Base-by-base conservation (phyloP, 1,284 basidiomycete genomes). In the Cryptococcus sp. region DNA sequence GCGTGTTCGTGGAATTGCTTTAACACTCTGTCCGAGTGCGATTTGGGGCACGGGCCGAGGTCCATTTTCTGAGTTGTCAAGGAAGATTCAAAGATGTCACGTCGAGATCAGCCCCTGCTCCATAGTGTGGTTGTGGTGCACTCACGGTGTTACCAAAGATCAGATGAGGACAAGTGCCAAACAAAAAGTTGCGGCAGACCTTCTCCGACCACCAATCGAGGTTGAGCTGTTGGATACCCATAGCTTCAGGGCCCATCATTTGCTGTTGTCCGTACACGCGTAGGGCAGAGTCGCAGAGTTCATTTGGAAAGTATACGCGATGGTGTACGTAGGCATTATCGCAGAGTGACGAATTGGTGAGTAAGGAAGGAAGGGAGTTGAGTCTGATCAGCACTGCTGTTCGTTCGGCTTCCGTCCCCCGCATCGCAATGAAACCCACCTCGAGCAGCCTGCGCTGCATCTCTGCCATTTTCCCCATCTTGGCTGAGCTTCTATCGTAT, bases 191-290 rank as follows among this genome's bases (percentile, higher is more conserved):
- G 72, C 91, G 85, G 84, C 96, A 99, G n/a, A 99, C 96, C 84
- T 98, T 98, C 70, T 93, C 91, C 78, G 96, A 92, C 59, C 89
- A 91, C 89, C 96, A 98, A 62, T 90, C 87, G 62, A 98, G 83
- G 80, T 97, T 93, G 66, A 89, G 87, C 68, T 91, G 91, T 49
- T 90, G 87, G 52, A 93, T 88, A 67, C 93, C 93, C 91, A 97
- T 95, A 16, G 94, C 92, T 80, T 97, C 94, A 46, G 92, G 91
- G n/a, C 93, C 93, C 93, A 96, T 95, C 92, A 96, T 94, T 93
- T 94, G 93, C 91, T 94, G n/a, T 17, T 7, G 5, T 2, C 39
- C 20, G 38, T 27, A 46, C 20, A 42, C 27, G 3, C 40, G n/a
- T 8, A n/a, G n/a, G n/a, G n/a, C n/a, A n/a, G n/a, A n/a, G n/a